Evolutionary conservation across 345 rosid species (phyloP), one percentile per base, ranked within the genome.

Genomic region (Salix dunnii): DNA sequence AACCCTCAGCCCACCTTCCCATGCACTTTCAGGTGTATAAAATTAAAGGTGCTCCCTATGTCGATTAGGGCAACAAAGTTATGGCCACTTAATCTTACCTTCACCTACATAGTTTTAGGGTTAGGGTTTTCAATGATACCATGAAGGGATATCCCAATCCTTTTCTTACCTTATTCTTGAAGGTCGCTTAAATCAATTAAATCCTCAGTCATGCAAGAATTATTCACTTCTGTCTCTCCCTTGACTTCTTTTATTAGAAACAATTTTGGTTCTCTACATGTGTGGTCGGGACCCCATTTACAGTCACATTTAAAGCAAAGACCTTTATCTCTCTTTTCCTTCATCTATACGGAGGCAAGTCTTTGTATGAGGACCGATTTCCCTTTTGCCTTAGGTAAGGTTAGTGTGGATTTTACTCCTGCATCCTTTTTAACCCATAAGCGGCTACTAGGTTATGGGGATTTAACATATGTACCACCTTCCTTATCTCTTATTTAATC

Each of bases 361-460:
- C 51, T 14, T 0, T 46, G 51, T 14, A 46, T 4, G 5, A 14
- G 18, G 1, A 46, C 6, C 0, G 6, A 3, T 14, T 0, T 17
- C 0, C 6, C 1, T 16, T 48, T 6, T 0, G 6, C 5, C 18
- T 5, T 4, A 0, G 20, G 20, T 13, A 4, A 2, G 5, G 5
- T 14, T 36, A 6, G 51, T 14, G 18, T 46, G 3, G 17, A 1
- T 49, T 49, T 5, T 49, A 21, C 20, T 49, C 55, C 0, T 49
- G 21, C n/a, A 49, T 49, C n/a, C 21, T 49, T 17, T 7, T 7
- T 5, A 49, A 17, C 0, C 55, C n/a, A 5, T 49, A 49, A 17
- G 0, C n/a, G 0, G 8, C 0, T 1, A 17, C 21, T 17, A 49
- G 1, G 1, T 49, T 49, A 0, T 17, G 21, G 7, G 55, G 8